Percentiles rank a stretch among this genome's conserved stretches.
Conservation (phyloP, 257 asterid species). For the Mentha longifolia region DNA sequence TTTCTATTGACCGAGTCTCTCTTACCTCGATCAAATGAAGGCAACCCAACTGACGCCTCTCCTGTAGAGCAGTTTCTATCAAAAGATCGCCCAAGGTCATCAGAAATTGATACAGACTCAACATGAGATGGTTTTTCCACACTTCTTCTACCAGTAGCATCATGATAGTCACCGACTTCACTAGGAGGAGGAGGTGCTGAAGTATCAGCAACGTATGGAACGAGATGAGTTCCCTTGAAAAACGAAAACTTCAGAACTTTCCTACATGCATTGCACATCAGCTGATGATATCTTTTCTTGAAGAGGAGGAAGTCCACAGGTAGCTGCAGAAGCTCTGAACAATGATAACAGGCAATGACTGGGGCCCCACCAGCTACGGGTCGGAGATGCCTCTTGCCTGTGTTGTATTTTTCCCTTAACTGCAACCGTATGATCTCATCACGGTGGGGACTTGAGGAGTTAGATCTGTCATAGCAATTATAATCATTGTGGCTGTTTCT, state of each 20-base stretch:
- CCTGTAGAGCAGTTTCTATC: constrained; percentile 58
- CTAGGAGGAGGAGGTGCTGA: constrained; percentile 73
- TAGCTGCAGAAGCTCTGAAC: constrained; percentile 68
- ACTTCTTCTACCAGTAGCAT: constrained; percentile 29
- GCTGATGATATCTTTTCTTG: constrained; percentile 61
- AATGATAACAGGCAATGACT: constrained; percentile 63
- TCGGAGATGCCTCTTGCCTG: constrained; percentile 54
- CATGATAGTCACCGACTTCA: constrained; percentile 46
- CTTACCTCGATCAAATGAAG: constrained; percentile 37
- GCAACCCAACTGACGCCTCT: constrained; percentile 36
- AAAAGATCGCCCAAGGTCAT: constrained; percentile 58
- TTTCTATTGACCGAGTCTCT: constrained; percentile 39
- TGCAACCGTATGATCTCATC: constrained; percentile 43
- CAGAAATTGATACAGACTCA: constrained; percentile 62
- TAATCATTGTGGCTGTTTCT: constrained; percentile 36
- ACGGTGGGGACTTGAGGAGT: constrained; percentile 56
- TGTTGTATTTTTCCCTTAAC: constrained; percentile 49
- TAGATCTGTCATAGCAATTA: constrained; percentile 39
- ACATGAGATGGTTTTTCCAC: constrained; percentile 34
- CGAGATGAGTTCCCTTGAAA: constrained; percentile 48
- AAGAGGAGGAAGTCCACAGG: constrained; percentile 78
- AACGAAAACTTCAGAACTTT: constrained; percentile 66
- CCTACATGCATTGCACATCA: constrained; percentile 69
- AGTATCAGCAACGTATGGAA: constrained; percentile 52
- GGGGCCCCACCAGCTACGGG: constrained; percentile 90